A percentile compares a stretch with the other conserved stretches of the same genome.
Evolutionary conservation across 169 alveolate genomes (phyloP).

Genomic region (Eimeria brunetti): DNA sequence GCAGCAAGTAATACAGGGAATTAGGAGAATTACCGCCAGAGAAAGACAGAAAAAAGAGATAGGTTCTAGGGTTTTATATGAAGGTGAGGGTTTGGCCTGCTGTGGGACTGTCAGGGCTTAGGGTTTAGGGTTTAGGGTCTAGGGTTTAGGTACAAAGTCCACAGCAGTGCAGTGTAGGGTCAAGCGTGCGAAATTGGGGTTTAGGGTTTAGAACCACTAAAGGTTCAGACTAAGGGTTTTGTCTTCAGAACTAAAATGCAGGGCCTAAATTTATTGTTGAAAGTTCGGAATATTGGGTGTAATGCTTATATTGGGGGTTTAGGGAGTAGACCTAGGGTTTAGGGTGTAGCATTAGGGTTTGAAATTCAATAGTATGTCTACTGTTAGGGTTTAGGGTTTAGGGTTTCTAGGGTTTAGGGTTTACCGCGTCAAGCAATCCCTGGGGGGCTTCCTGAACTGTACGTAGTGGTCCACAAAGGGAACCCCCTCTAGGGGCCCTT

Average conservation of each 20-base stretch:
- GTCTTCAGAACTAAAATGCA: not conserved
- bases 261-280: not conserved
- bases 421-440: slow-evolving; percentile 89
- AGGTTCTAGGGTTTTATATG: not conserved
- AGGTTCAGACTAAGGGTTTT: not conserved
- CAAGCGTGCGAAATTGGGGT: not conserved
- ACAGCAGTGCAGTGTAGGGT: not conserved
- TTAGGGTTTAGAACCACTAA: not conserved
- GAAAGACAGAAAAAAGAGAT: not conserved
- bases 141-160: not conserved
- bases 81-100: not conserved
- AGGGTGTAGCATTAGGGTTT: not conserved
- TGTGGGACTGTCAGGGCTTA: not conserved
- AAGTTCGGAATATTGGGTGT: not conserved
- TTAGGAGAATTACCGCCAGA: not conserved
- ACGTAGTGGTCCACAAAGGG: slow-evolving; percentile 90
- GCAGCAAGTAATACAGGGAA: not conserved
- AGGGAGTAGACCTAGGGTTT: not conserved
- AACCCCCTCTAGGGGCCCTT: slow-evolving; percentile 84
- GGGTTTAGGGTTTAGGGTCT: not conserved
- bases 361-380: too few species aligned
- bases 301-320: not conserved
- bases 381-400: not conserved
- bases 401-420: not conserved
- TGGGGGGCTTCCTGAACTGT: slow-evolving; percentile 86